A percentile compares a stretch with the other conserved stretches of the same genome.
Conservation (phyloP, 2,329 filamentous ascomycete genomes). For the Penicillium sp. region DNA sequence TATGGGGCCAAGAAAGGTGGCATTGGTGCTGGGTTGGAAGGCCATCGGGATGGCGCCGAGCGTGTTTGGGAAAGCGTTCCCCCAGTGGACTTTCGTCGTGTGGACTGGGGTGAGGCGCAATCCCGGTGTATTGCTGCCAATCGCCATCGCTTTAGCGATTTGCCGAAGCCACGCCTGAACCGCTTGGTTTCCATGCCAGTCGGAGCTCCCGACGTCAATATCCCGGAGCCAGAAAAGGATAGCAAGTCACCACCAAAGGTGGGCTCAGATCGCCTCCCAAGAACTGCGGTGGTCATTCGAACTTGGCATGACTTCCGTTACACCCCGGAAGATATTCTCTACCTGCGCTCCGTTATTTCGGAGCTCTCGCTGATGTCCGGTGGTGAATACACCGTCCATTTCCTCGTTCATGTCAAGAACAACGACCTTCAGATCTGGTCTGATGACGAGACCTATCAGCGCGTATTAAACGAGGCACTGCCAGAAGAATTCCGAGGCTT, state of each 20-base stretch:
- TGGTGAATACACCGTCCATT: slow-evolving; percentile 75
- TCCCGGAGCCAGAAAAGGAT: slow-evolving; percentile 13
- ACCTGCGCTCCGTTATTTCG: slow-evolving; percentile 72
- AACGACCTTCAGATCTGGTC: slow-evolving; percentile 74
- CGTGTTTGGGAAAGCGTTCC: slow-evolving; percentile 65
- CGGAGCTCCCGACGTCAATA: slow-evolving; percentile 20
- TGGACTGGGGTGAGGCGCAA: slow-evolving; percentile 76
- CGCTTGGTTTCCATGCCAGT: slow-evolving; percentile 33
- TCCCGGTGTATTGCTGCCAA: slow-evolving; percentile 68
- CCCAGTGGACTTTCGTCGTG: slow-evolving; percentile 68
- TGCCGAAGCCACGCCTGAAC: slow-evolving; percentile 35
- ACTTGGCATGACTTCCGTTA: slow-evolving; percentile 76
- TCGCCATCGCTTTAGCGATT: slow-evolving; percentile 56
- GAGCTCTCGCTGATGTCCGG: slow-evolving; percentile 72
- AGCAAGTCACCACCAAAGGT: slow-evolving; percentile 19
- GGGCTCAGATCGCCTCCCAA: slow-evolving; percentile 36
- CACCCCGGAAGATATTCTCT: slow-evolving; percentile 69
- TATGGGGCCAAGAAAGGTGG: slow-evolving; percentile 75
- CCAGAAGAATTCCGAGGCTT: slow-evolving; percentile 80
- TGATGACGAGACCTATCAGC: slow-evolving; percentile 65
- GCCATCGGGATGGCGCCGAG: slow-evolving; percentile 74
- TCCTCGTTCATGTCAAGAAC: slow-evolving; percentile 79
- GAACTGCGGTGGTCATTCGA: slow-evolving; percentile 71
- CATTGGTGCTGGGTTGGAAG: slow-evolving; percentile 75
- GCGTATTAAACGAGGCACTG: slow-evolving; percentile 64